Base-by-base conservation (phyloP, 2,329 filamentous ascomycete genomes). In the Thermochaetoides dissita region DNA sequence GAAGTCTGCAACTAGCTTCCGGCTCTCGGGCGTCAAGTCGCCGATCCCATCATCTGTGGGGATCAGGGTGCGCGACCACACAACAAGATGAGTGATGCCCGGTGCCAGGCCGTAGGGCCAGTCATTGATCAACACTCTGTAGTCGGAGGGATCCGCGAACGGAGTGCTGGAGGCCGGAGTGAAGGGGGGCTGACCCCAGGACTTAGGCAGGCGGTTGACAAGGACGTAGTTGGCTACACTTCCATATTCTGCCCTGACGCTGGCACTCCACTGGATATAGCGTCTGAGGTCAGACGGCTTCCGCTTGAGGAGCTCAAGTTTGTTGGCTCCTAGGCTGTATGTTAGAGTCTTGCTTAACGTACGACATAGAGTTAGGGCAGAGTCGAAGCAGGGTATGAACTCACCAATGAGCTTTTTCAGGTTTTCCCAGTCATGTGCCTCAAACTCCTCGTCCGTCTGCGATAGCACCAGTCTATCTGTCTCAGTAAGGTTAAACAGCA, bases 21-120 rank as follows among this genome's bases (percentile, higher is more conserved):
- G 71, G 45, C 81, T 81, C 55, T 78, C 70, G 0, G 71, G 61
- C 3, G 83, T 87, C 64, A 93, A 66, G 50, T 88, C 79, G 8
- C 83, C 86, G 38, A 50, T 42, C 0, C 72, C 84, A 11, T 63
- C 65, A 50, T 93, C 81, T 3, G 82, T 82, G 24, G 81, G 72
- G 46, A 95, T 79, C 10, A 69, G 65, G 34, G 89, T 91, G 56
- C 93, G 89, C 40, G 81, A 83, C 89, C 89, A 96, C 35, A 94
- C 80, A 30, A 95, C 85, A 12, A 95, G 73, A 58, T 96, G 89
- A n/a, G 79, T 68, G 51, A 81, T 74, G 41, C 69, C 70, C 0
- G 67, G 57, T 1, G 66, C 67, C 38, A 94, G 64, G 3, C 84
- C 87, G 54, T 95, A 95, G 0, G 89, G 89, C 88, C 87, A 96